Evolutionary conservation across 495 filamentous ascomycete species (phyloP).

Genomic region (Neurospora hispaniola): DNA sequence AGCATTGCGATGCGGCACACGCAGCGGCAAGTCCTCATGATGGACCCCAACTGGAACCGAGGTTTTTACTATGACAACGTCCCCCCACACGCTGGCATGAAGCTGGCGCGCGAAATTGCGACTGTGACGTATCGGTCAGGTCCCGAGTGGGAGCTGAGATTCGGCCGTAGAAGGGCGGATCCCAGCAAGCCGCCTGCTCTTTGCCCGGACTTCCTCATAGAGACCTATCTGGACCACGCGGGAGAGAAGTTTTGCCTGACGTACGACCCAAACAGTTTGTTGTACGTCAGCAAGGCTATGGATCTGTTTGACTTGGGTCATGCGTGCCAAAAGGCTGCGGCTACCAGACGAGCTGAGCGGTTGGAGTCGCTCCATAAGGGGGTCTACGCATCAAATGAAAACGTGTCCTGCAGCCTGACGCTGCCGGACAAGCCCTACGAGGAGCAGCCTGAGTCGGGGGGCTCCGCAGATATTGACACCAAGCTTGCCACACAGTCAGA

Average conservation of each 20-base stretch:
- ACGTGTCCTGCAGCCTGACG: slow-evolving; percentile 64
- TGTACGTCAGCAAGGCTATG: slow-evolving; percentile 99
- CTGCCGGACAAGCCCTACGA: slow-evolving; percentile 78
- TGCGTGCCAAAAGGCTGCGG: slow-evolving; percentile 43
- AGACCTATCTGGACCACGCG: slow-evolving; percentile 96
- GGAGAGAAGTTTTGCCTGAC: slow-evolving; percentile 99
- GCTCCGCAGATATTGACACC: not conserved
- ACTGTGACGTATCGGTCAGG: slow-evolving; percentile 96
- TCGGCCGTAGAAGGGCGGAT: slow-evolving; percentile 82
- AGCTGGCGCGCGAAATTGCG: slow-evolving; percentile 92
- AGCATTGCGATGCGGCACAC: slow-evolving; percentile 99
- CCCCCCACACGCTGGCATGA: slow-evolving; percentile 93
- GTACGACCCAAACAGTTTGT: slow-evolving; percentile 90
- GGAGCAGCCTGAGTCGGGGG: slow-evolving; percentile 45
- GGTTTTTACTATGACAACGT: slow-evolving; percentile 88
- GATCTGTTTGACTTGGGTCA: slow-evolving; percentile 89
- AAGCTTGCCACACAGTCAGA: slow-evolving; percentile 3
- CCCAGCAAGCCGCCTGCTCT: slow-evolving; percentile 76
- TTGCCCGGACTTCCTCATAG: slow-evolving; percentile 94
- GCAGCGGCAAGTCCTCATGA: slow-evolving; percentile 95
- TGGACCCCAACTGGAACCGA: slow-evolving; percentile 95
- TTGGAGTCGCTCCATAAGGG: slow-evolving; percentile 16
- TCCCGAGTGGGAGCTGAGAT: slow-evolving; percentile 95
- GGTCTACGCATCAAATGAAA: slow-evolving; percentile 16
- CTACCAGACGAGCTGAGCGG: slow-evolving; percentile 28